Evolutionary conservation across 1,284 basidiomycete genomes (phyloP), one percentile per base, ranked within the genome.

Genomic region (Ganoderma boninense): DNA sequence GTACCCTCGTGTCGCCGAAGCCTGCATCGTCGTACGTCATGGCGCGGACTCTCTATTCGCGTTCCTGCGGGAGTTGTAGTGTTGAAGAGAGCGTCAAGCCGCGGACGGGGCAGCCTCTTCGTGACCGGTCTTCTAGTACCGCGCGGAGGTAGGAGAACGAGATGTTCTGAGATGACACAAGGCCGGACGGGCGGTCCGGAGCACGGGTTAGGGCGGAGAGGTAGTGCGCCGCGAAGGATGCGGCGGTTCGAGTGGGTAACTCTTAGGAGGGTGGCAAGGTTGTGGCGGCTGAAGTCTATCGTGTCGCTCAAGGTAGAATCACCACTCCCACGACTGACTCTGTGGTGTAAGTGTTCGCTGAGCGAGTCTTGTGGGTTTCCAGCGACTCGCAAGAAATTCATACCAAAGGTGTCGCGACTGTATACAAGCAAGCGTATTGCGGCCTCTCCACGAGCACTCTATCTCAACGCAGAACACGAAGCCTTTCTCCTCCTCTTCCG

Each of bases 1-100:
- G 5, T 32, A 32, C 5, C 32, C 5, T 86, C 16, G 81, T 86
- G 4, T 92, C 95, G 0, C 89, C 90, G 4, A 95, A 96, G 76
- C 86, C 93, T 89, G 94, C 23, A 96, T 97, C 70, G 82, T 97
- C 6, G 71, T 29, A 29, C 1, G 26, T 29, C 26, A 29, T 29
- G 26, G 26, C 26, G 26, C 26, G 26, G 26, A 29, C 26, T 29
- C 26, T 29, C 26, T 29, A 29, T 29, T 29, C 26, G 26, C 26
- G 26, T 29, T 29, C 26, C 26, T 29, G 26, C 26, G 26, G 26
- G 26, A 29, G 26, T 29, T 29, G 26, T 29, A 29, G 26, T 29
- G 26, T 29, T 29, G 26, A 29, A 29, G 26, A 29, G 26, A 2
- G 26, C 26, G 26, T 29, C 26, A 29, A 29, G 26, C 26, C 26